Percentiles rank a stretch among this genome's conserved stretches.
These are phyloP conservation scores for Lithohypha guttulata DNA, from an alignment of 2,329 filamentous ascomycete species.

Conservation along the genomic window DNA sequence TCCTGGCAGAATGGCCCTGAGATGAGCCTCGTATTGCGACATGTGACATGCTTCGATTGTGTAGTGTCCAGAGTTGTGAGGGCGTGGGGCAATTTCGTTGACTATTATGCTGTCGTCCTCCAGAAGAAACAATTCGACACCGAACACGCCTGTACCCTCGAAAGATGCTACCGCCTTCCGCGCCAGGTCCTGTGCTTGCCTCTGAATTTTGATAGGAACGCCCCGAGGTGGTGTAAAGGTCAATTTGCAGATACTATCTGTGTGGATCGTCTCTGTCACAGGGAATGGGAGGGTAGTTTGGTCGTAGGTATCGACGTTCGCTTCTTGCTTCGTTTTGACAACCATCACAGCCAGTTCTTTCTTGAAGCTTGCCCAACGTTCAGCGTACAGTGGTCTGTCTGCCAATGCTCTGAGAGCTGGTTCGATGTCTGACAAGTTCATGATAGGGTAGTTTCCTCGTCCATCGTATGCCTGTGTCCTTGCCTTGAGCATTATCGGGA, in stretches of 20 bases:
- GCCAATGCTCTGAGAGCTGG: conserved; percentile 61
- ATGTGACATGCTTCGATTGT: conserved; percentile 85
- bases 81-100: conserved; percentile 75
- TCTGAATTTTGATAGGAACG: conserved; percentile 49
- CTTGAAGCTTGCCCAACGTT: conserved; percentile 77
- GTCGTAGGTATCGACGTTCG: conserved; percentile 38
- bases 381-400: conserved; percentile 67
- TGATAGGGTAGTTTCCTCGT: conserved; percentile 55
- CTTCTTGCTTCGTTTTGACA: conserved; percentile 65
- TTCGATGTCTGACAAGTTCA: conserved; percentile 47
- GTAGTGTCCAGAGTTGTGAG: conserved; percentile 89
- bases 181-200: conserved; percentile 64
- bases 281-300: conserved; percentile 57
- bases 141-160: conserved; percentile 84
- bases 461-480: conserved; percentile 79
- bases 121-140: conserved; percentile 89
- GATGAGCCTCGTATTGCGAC: conserved; percentile 86
- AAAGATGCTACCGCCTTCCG: conserved; percentile 68
- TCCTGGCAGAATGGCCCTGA: conserved; percentile 60
- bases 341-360: conserved; percentile 92
- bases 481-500: conserved; percentile 79
- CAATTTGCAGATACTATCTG: conserved; percentile 89
- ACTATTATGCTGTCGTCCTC: conserved; percentile 61
- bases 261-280: conserved; percentile 86
- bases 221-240: conserved; percentile 75